These are phyloP conservation scores for Bombardia bombarda DNA, from an alignment of 495 filamentous ascomycete genomes.

Conservation along the genomic window DNA sequence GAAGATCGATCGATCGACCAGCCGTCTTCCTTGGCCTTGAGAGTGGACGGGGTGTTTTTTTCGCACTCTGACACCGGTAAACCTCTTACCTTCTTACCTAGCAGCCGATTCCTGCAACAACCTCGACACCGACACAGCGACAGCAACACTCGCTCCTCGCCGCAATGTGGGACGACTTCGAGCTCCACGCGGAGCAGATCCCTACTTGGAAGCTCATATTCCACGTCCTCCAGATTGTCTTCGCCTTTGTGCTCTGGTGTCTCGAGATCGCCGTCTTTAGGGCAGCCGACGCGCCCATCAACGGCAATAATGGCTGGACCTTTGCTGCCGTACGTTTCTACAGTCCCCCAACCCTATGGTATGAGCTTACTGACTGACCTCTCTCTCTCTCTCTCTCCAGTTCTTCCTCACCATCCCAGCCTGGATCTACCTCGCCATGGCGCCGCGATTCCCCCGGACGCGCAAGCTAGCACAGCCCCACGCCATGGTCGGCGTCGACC, in stretches of 20 bases:
- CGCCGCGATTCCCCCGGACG: slow-evolving; percentile 78
- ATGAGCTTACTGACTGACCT: neutral
- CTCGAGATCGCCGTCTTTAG: slow-evolving; percentile 65
- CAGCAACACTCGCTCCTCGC: no score
- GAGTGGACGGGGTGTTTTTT: no score
- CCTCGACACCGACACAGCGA: no score
- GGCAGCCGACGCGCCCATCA: slow-evolving; percentile 52
- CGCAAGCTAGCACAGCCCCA: slow-evolving; percentile 73
- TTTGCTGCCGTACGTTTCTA: slow-evolving; percentile 65
- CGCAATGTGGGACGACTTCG: slow-evolving; percentile 35
- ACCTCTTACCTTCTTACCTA: no score
- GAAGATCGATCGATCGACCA: no score
- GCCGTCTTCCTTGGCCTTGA: no score
- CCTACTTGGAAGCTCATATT: slow-evolving; percentile 49
- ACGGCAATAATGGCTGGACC: slow-evolving; percentile 64
- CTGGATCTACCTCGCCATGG: slow-evolving; percentile 74
- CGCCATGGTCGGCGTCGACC: slow-evolving; percentile 68
- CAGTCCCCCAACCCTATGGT: no score
- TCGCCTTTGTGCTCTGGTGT: slow-evolving; percentile 64
- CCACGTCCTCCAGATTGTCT: slow-evolving; percentile 54
- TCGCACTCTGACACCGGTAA: no score
- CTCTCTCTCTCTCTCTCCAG: slow-evolving; percentile 31
- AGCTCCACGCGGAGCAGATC: slow-evolving; percentile 41
- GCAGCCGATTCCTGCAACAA: no score
- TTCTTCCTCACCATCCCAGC: slow-evolving; percentile 80